Base-by-base conservation (phyloP, 176 grass and related monocot genomes). In the Alloteropsis semialata region DNA sequence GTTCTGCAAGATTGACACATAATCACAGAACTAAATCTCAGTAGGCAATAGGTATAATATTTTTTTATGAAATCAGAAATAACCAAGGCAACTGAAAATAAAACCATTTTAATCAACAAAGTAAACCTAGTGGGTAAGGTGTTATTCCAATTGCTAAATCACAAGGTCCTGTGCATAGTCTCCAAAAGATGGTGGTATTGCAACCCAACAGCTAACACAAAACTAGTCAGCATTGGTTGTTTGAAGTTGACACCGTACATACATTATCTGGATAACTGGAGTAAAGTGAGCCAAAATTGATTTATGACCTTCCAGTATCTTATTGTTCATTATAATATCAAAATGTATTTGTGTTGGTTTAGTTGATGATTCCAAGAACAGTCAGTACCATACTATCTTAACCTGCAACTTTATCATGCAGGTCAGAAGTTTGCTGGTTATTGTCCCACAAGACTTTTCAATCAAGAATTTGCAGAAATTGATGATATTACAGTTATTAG, bases 401-500 rank as follows among this genome's bases (percentile, higher is more conserved):
- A 72, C 65, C 36, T 69, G 3, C 33, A 87, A 48, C 49, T 69
- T 63, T 79, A 22, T 82, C 65, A 10, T 84, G 72, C 77, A 97
- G 94, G 88, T 33, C 75, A 97, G 69, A 90, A 97, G 73, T 92
- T 97, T 59, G 7, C 18, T 13, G 69, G 88, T 41, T 84, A 79
- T 78, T 73, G 32, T 74, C 92, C 87, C 30, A 90, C 38, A 16
- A 94, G 85, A 75, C 34, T 97, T 24, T 49, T 92, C 56, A 97
- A 82, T 77, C 72, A 85, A 85, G 92, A 92, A 38, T 84, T 84
- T 71, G 83, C 92, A 62, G 94, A 97, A 87, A 94, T 97, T 62
- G 92, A 97, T 80, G 90, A 94, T 70, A 92, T 97, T 83, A 71
- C 82, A 79, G 86, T 88, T 43, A 94, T 97, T 65, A 76, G 77